A percentile compares a stretch with the other conserved stretches of the same genome.
Evolutionary conservation across 176 grass and related monocot genomes (phyloP).

Genomic region (Canna indica): DNA sequence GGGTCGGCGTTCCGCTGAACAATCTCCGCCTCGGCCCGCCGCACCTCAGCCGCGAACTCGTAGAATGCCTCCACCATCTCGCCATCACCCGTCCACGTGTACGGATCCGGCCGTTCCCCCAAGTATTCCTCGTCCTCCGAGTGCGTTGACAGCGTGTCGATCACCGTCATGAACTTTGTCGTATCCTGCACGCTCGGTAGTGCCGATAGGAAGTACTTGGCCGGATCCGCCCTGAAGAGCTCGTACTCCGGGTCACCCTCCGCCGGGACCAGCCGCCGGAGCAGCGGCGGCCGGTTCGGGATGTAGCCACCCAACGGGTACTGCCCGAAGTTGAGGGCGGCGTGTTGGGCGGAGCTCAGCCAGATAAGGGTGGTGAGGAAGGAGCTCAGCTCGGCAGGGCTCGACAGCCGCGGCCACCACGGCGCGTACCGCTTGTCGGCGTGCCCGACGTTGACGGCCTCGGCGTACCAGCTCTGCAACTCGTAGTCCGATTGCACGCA

Average conservation of each 20-base stretch:
- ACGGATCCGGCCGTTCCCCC: slow-evolving; percentile 48
- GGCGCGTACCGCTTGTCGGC: slow-evolving; percentile 56
- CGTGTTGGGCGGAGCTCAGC: slow-evolving; percentile 90
- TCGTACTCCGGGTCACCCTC: slow-evolving; percentile 76
- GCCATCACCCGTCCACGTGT: slow-evolving; percentile 67
- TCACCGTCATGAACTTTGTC: slow-evolving; percentile 96
- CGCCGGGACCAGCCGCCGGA: slow-evolving; percentile 74
- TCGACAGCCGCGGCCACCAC: slow-evolving; percentile 74
- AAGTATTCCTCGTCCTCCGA: slow-evolving; percentile 91
- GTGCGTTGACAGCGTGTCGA: slow-evolving; percentile 96
- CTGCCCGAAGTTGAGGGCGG: slow-evolving; percentile 94
- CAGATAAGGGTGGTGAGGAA: slow-evolving; percentile 76
- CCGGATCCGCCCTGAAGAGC: slow-evolving; percentile 52
- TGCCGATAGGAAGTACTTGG: slow-evolving; percentile 75
- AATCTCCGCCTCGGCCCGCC: slow-evolving; percentile 64
- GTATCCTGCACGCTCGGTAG: slow-evolving; percentile 76
- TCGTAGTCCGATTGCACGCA: slow-evolving; percentile 49
- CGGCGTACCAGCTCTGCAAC: slow-evolving; percentile 77
- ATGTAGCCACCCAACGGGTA: slow-evolving; percentile 92
- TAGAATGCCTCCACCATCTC: slow-evolving; percentile 35
- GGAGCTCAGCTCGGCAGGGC: slow-evolving; percentile 41
- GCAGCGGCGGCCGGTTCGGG: slow-evolving; percentile 82
- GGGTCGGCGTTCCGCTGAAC: slow-evolving; percentile 49
- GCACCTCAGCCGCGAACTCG: slow-evolving; percentile 48
- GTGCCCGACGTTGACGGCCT: slow-evolving; percentile 71